Evolutionary conservation across 352 stramenopile genomes (phyloP), one percentile per base, ranked within the genome.

Genomic region (Globisporangium alternatum): DNA sequence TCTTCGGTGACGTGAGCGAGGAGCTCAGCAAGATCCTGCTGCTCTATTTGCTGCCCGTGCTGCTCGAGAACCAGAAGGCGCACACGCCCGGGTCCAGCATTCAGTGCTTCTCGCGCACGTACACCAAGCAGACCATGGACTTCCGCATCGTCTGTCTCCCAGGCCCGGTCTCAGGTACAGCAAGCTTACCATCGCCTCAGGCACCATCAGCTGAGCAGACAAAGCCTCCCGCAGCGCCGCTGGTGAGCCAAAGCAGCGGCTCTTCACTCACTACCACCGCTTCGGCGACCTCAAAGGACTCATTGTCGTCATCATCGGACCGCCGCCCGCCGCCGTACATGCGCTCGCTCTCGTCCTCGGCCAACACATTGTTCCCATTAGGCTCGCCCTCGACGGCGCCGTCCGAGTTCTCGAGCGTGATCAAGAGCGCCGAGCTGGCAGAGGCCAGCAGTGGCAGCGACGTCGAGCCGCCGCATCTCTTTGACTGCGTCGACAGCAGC

Each of bases 61-160:
- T 90, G 31, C 39, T 79, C 13, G 77, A 85, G 43, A 67, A 67
- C 0, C 70, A 76, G 28, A 65, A 64, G 0, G 62, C 72, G 33
- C 67, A 73, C 12, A 58, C 66, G 49, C 28, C 54, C 5, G 51
- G 54, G 21, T 52, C 47, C 0, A 58, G 62, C 55, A 72, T 88
- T 51, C 73, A 80, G 60, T 88, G 79, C 63, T 81, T 83, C 47
- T 77, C 73, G 57, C 80, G 80, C 47, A 83, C 69, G 37, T 91
- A 89, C 64, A 62, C 49, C 39, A 89, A 89, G 54, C 74, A 78
- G 49, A 79, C 78, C 5, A 86, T 85, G 68, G 81, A 91, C 45
- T 78, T 88, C n/a, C 65, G 71, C 37, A 78, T 91, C n/a, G 59
- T 73, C 12, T 79, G 61, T 41, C 30, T 55, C 43, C 28, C 57